Percentiles rank a stretch among this genome's conserved stretches.
phyloP scores from a whole-genome alignment of 2,329 filamentous ascomycete genomes.

The Calycina marina region DNA sequence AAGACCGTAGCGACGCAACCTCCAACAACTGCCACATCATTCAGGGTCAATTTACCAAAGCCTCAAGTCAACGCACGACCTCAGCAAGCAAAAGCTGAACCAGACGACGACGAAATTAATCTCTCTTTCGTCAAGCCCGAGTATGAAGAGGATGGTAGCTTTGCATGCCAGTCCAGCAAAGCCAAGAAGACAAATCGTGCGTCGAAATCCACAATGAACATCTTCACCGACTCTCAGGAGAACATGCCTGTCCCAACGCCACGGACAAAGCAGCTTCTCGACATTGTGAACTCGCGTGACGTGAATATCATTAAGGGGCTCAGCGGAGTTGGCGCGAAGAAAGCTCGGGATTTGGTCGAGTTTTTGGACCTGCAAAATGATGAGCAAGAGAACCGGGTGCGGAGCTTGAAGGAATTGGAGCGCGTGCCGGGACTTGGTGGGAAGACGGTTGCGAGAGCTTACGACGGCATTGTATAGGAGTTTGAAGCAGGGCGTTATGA shows the following conservation, averaged over 20 bases:
- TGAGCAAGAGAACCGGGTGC: conserved; percentile 29
- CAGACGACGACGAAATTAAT: conserved; percentile 24
- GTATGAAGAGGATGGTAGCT: conserved; percentile 24
- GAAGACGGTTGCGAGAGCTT: conserved; percentile 39
- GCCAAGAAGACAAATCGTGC: conserved; percentile 20
- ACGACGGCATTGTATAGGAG: conserved; percentile 23
- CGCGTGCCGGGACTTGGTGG: conserved; percentile 42
- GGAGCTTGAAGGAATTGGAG: conserved; percentile 35
- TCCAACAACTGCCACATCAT: conserved; percentile 12
- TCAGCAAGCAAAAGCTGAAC: conserved; percentile 12
- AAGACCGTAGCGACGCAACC: conserved; percentile 13
- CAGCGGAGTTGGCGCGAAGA: conserved; percentile 59
- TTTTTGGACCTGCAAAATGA: conserved; percentile 33
- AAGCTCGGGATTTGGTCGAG: conserved; percentile 45
- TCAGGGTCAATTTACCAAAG: conserved; percentile 9
- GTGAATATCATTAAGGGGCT: conserved; percentile 48
- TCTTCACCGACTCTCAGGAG: conserved; percentile 26
- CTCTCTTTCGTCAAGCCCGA: conserved; percentile 24
- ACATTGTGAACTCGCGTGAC: conserved; percentile 62
- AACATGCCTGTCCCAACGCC: conserved; percentile 24
- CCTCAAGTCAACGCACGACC: conserved; percentile 13
- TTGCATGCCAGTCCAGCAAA: conserved; percentile 21
- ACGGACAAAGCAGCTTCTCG: conserved; percentile 45
- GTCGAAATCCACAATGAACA: conserved; percentile 17
- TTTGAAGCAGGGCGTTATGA: too few relatives aligned